Base-by-base conservation (phyloP, 805 yeast species). In the Metschnikowia baotianmanensis region DNA sequence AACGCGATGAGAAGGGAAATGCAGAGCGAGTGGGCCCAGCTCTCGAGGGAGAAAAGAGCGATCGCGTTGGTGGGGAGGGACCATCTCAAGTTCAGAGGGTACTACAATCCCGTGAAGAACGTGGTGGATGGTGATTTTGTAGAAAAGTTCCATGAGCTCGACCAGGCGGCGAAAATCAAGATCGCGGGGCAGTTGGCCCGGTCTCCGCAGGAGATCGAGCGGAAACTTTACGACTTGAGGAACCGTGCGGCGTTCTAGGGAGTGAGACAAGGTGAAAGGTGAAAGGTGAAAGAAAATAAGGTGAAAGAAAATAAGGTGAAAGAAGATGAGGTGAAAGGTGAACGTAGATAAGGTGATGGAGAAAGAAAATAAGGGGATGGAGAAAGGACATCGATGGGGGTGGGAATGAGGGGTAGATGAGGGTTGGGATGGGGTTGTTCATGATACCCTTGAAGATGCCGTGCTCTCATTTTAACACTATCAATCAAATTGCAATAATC, bases 111-210 rank as follows among this genome's bases (percentile, higher is more conserved):
- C 0, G 76, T 74, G 2, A 82, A 80, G 47, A 74, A 78, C 36
- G 80, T 85, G 2, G 72, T 93, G 29, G 97, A 93, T 62, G 99
- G 99, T 8, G 98, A 93, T 57, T 66, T 86, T 12, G 68, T 91
- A 34, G 96, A 88, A 52, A 58, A 62, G 30, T 86, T 68, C 53
- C 61, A 55, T 34, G 53, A 58, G 8, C 56, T 77, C 16, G 53
- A 55, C 11, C 57, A 59, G 1, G 51, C 63, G 1, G 55, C 59
- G 4, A 69, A 74, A 41, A 50, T 65, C 16, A 59, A 55, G 15
- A 62, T 76, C 21, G 70, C 72, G 6, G 52, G 61, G 11, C 61
- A 61, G 32, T 53, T 78, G 53, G 79, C 77, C 23, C 62, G 77
- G 44, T 52, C 69, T 1, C 72, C 78, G 2, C 53, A 60, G 32